Percentiles rank a stretch among this genome's conserved stretches.
Conservation (phyloP, 2,329 filamentous ascomycete genomes). For the Alternaria triticimaculans region DNA sequence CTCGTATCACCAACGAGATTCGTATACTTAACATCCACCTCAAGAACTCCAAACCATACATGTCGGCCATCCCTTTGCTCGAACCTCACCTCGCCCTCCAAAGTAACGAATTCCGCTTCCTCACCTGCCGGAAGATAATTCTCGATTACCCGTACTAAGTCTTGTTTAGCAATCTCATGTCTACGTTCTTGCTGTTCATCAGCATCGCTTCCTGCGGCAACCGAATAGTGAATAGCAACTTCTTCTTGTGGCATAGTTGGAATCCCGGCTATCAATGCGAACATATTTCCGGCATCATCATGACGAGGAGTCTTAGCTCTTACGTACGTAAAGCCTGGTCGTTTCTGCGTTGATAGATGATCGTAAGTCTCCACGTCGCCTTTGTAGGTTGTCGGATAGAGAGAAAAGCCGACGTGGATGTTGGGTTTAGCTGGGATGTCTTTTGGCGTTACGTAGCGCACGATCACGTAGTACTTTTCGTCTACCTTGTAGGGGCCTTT, state of each 20-base stretch:
- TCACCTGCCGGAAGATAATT: neutral
- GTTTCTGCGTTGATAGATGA: neutral
- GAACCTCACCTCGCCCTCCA: neutral
- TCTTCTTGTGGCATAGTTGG: neutral
- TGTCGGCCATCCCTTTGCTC: neutral
- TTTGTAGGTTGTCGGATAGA: neutral
- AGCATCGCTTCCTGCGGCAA: neutral
- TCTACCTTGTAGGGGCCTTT: neutral
- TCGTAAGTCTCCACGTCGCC: neutral
- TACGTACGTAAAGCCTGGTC: neutral
- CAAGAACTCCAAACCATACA: neutral
- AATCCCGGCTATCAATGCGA: neutral
- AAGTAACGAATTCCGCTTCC: neutral
- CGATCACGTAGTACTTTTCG: neutral
- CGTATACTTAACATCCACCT: neutral
- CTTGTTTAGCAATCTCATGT: neutral
- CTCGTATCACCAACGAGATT: neutral
- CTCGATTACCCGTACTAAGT: neutral
- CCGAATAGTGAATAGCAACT: neutral
- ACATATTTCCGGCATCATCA: neutral
- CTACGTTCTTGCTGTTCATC: neutral
- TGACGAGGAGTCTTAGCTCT: neutral
- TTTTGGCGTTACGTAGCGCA: neutral
- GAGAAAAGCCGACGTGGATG: neutral
- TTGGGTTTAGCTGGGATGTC: neutral